Percentiles rank a stretch among this genome's conserved stretches.
phyloP scores from a whole-genome alignment of 257 asterid species.

The Capsicum pubescens region DNA sequence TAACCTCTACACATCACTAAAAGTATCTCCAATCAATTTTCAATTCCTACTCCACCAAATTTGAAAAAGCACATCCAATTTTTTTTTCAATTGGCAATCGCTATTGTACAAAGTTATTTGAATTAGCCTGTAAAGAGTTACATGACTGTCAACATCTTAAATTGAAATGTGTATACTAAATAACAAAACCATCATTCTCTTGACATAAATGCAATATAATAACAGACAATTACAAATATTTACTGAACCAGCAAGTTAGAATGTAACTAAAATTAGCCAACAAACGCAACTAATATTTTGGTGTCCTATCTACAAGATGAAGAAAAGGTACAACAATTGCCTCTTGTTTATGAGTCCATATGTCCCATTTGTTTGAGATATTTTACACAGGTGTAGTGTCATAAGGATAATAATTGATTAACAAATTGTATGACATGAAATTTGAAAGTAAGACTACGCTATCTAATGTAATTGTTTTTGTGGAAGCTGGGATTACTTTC shows the following conservation, averaged over 20 bases:
- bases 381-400: too few species aligned
- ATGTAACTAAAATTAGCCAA: neutral
- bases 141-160: neutral
- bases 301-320: neutral
- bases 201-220: neutral
- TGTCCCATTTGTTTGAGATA: neutral
- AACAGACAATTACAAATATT: neutral
- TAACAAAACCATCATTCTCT: neutral
- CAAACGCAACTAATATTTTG: neutral
- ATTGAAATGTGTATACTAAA: neutral
- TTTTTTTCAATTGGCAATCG: neutral
- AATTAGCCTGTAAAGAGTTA: neutral
- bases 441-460: too few species aligned
- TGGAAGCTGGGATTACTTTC: too few species aligned
- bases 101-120: neutral
- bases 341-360: constrained; percentile 43
- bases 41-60: neutral
- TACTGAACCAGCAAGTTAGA: neutral
- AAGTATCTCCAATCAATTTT: too few species aligned
- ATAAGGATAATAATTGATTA: too few species aligned
- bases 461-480: too few species aligned
- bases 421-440: too few species aligned
- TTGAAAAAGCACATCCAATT: neutral
- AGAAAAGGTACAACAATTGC: constrained; percentile 40
- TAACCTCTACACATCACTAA: too few species aligned